Conservation (phyloP, 2,329 filamentous ascomycete genomes). For the Atkinsonella texensis region DNA sequence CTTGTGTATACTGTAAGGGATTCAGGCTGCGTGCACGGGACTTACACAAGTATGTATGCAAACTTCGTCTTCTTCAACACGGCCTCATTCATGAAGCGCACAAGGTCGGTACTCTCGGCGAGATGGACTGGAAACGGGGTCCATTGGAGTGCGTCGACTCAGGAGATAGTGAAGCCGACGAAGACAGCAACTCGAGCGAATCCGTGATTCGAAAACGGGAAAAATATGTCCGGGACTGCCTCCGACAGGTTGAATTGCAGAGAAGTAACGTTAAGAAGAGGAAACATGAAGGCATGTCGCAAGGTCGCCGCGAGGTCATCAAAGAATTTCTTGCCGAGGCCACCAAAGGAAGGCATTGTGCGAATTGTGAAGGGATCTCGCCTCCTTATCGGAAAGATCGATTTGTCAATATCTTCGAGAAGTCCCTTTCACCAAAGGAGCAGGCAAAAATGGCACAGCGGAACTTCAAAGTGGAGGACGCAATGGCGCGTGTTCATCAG, state of each 20-base stretch:
- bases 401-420: slow-evolving; percentile 89
- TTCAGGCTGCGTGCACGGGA: slow-evolving; percentile 66
- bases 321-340: slow-evolving; percentile 73
- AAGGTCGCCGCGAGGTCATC: slow-evolving; percentile 66
- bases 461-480: slow-evolving; percentile 56
- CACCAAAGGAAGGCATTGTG: slow-evolving; percentile 57
- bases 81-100: slow-evolving; percentile 59
- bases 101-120: slow-evolving; percentile 40
- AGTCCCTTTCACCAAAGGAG: slow-evolving; percentile 27
- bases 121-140: slow-evolving; percentile 20
- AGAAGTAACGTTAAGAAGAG: slow-evolving; percentile 38
- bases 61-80: slow-evolving; percentile 73
- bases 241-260: slow-evolving; percentile 46
- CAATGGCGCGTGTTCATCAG: slow-evolving; percentile 39
- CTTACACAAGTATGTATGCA: slow-evolving; percentile 70
- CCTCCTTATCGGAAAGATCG: slow-evolving; percentile 81
- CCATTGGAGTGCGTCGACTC: slow-evolving; percentile 14
- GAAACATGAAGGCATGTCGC: slow-evolving; percentile 71
- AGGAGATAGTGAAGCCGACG: slow-evolving; percentile 42
- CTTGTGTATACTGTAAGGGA: slow-evolving; percentile 83
- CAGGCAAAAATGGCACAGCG: slow-evolving; percentile 63
- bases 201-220: slow-evolving; percentile 40
- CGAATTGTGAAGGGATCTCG: slow-evolving; percentile 55
- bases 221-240: slow-evolving; percentile 60
- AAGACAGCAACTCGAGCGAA: slow-evolving; percentile 48